These are phyloP conservation scores for Heterobasidion occidentale DNA, from an alignment of 1,284 basidiomycete species.

Conservation along the genomic window DNA sequence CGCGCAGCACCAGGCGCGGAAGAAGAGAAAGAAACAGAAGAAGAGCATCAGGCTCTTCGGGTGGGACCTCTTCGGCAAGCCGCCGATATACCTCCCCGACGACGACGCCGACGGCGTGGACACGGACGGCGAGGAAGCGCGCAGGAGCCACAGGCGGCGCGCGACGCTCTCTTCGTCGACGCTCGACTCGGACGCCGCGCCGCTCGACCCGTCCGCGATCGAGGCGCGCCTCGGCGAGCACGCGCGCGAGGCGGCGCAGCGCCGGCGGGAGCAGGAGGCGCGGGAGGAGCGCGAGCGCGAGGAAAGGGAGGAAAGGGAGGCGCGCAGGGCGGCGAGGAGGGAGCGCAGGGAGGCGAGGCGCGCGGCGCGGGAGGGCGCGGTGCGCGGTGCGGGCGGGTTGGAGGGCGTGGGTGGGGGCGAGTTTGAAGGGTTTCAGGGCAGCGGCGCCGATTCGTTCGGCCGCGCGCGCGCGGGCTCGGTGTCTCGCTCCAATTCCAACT, in stretches of 20 bases:
- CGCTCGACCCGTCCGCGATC: conserved; percentile 47
- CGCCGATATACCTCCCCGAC: conserved; percentile 46
- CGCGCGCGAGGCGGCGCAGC: conserved; percentile 29
- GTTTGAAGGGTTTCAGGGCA: conserved; percentile 51
- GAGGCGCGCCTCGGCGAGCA: conserved; percentile 27
- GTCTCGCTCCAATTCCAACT: conserved; percentile 11
- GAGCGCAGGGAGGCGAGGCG: conserved; percentile 36
- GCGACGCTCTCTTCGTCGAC: conserved; percentile 35
- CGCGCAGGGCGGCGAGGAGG: conserved; percentile 26
- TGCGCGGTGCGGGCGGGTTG: conserved; percentile 13
- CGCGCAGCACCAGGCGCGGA: conserved; percentile 18
- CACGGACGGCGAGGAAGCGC: conserved; percentile 5
- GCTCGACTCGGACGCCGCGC: conserved; percentile 61
- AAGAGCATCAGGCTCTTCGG: conserved; percentile 52
- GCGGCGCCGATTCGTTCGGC: conserved; percentile 14
- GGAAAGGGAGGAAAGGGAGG: neutral
- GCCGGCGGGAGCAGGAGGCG: conserved; percentile 33
- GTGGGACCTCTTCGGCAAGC: conserved; percentile 52
- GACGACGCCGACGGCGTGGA: conserved; percentile 38
- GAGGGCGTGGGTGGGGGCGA: conserved; percentile 20
- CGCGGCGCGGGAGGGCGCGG: conserved; percentile 23
- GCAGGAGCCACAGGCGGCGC: neutral
- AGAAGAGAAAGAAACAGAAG: conserved; percentile 21
- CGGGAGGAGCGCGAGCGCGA: conserved; percentile 23
- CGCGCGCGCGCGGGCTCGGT: conserved; percentile 10